Evolutionary conservation across 176 grass and related monocot species (phyloP).

Genomic region (Avena sativa): DNA sequence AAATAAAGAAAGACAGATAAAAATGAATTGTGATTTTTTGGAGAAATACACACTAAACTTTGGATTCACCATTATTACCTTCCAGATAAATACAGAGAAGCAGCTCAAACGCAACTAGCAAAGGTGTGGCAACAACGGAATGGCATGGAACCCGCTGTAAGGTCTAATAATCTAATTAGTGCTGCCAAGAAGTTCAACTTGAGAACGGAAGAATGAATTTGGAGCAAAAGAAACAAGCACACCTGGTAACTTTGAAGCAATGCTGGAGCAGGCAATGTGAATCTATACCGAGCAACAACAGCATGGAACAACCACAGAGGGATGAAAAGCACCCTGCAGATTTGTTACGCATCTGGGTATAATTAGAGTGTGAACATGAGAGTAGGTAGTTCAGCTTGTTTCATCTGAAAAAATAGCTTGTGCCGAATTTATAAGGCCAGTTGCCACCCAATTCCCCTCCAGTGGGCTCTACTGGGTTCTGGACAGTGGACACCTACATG

Average conservation of each 20-base stretch:
- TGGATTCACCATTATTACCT: slow-evolving; percentile 46
- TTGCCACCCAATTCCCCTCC: neutral
- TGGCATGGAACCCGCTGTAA: slow-evolving; percentile 63
- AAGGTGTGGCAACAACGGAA: slow-evolving; percentile 66
- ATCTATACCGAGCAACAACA: slow-evolving; percentile 59
- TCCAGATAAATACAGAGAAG: slow-evolving; percentile 76
- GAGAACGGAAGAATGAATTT: slow-evolving; percentile 19
- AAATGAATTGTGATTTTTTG: neutral
- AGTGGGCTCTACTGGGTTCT: neutral
- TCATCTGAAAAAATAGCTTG: slow-evolving; percentile 10
- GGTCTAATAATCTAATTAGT: slow-evolving; percentile 25
- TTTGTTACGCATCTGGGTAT: neutral
- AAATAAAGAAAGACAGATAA: slow-evolving; percentile 27
- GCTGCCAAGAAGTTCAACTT: slow-evolving; percentile 32
- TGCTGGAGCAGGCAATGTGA: slow-evolving; percentile 65
- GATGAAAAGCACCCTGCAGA: slow-evolving; percentile 65
- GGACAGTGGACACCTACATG: neutral
- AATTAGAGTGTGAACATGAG: neutral
- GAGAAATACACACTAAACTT: slow-evolving; percentile 23
- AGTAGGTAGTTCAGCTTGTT: neutral
- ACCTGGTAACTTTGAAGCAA: slow-evolving; percentile 55
- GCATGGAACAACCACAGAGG: slow-evolving; percentile 77
- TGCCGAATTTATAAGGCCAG: neutral
- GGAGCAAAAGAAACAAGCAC: slow-evolving; percentile 18
- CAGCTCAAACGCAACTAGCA: slow-evolving; percentile 80